Evolutionary conservation across 2,329 filamentous ascomycete genomes (phyloP).

Genomic region (Verticillium klebahnii): DNA sequence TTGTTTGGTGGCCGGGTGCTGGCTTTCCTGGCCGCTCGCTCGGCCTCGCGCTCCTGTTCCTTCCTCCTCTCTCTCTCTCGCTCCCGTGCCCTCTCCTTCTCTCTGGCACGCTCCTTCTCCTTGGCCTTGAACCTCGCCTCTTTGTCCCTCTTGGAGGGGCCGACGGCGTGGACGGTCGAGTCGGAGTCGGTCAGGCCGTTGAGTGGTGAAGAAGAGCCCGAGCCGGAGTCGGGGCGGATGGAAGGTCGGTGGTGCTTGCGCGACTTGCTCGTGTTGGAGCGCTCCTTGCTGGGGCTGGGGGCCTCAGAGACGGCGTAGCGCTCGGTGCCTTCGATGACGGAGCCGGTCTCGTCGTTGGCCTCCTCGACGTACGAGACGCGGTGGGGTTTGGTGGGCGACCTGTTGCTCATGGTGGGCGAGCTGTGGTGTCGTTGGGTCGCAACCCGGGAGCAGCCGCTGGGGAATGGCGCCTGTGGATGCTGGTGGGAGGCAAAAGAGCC

Average conservation of each 20-base stretch:
- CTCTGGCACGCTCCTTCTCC: slow-evolving; percentile 20
- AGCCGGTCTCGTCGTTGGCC: slow-evolving; percentile 45
- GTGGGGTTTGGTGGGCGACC: slow-evolving; percentile 32
- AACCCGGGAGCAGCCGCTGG: neutral
- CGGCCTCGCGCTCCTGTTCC: slow-evolving; percentile 18
- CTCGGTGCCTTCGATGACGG: slow-evolving; percentile 30
- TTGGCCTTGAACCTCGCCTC: slow-evolving; percentile 20
- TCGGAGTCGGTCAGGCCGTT: slow-evolving; percentile 36
- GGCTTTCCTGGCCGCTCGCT: slow-evolving; percentile 8
- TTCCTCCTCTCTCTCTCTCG: slow-evolving; percentile 17
- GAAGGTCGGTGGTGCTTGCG: slow-evolving; percentile 32
- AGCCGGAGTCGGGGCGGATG: slow-evolving; percentile 21
- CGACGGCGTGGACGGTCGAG: slow-evolving; percentile 33
- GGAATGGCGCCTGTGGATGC: neutral
- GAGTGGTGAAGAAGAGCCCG: slow-evolving; percentile 30
- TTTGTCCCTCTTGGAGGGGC: slow-evolving; percentile 24
- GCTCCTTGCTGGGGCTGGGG: slow-evolving; percentile 41
- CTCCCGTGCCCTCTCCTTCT: slow-evolving; percentile 17
- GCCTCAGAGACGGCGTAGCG: slow-evolving; percentile 44
- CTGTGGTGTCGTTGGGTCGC: slow-evolving; percentile 6
- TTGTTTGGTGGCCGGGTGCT: slow-evolving; percentile 25
- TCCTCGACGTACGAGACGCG: slow-evolving; percentile 45
- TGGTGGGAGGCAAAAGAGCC: slow-evolving; percentile 11
- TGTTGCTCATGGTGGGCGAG: slow-evolving; percentile 22
- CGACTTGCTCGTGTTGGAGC: slow-evolving; percentile 47